Percentiles rank a stretch among this genome's conserved stretches.
phyloP scores from a whole-genome alignment of 2,329 filamentous ascomycete species.

The Alternaria arborescens region DNA sequence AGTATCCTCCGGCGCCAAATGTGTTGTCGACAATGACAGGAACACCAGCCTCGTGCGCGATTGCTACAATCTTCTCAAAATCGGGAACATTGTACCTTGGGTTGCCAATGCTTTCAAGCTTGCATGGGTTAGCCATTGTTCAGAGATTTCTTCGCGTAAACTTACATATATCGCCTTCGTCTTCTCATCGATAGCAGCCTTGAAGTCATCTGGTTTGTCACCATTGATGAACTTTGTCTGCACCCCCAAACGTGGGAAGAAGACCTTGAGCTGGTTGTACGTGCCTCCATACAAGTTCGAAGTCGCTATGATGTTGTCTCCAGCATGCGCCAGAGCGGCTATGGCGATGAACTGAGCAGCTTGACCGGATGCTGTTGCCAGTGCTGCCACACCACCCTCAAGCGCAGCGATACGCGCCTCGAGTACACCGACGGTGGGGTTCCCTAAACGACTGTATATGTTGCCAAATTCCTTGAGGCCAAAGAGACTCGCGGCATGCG shows the following conservation, averaged over 20 bases:
- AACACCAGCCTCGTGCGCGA: constrained; percentile 73
- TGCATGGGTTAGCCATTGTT: neutral
- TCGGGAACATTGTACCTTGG: constrained; percentile 93
- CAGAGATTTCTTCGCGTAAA: neutral
- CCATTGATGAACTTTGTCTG: constrained; percentile 86
- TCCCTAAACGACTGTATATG: constrained; percentile 90
- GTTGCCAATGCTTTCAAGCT: constrained; percentile 85
- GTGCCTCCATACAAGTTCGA: constrained; percentile 90
- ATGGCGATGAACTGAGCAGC: constrained; percentile 93
- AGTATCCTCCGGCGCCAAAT: constrained; percentile 92
- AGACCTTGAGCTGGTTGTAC: constrained; percentile 96
- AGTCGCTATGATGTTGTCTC: constrained; percentile 93
- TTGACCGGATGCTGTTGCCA: constrained; percentile 87
- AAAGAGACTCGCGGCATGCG: constrained; percentile 93
- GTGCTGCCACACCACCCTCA: constrained; percentile 87
- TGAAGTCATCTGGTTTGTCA: constrained; percentile 81
- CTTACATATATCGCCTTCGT: constrained; percentile 87
- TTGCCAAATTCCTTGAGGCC: constrained; percentile 97
- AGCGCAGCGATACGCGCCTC: constrained; percentile 96
- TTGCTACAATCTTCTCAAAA: constrained; percentile 83
- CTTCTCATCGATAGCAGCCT: constrained; percentile 84
- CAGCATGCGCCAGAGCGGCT: constrained; percentile 80
- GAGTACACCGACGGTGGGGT: constrained; percentile 90
- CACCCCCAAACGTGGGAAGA: constrained; percentile 86
- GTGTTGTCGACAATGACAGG: constrained; percentile 82